Evolutionary conservation across 139 green algal genomes (phyloP), one percentile per base, ranked within the genome.

Genomic region (Monoraphidium neglectum): DNA sequence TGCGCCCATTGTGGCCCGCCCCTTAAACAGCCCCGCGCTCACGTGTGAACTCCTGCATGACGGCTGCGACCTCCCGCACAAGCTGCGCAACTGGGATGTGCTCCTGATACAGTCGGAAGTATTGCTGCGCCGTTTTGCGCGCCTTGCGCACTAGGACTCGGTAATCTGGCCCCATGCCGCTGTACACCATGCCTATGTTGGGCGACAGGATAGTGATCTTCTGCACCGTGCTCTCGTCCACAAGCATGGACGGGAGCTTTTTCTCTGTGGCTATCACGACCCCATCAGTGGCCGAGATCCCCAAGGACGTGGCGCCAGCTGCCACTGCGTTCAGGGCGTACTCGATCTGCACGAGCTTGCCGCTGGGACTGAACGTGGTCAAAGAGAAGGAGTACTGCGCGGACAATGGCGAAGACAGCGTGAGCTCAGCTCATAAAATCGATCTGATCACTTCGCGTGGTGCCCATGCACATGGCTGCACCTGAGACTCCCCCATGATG

Each of bases 11-110:
- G 51, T 60, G 51, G 51, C 51, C 8, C 33, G 33, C 32, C 33
- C 8, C 33, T 21, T 8, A 12, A 38, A 67, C 33, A 8, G 8
- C 33, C 43, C 43, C 43, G 43, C 43, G 80, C 91, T 88, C 72
- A 97, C 93, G 96, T 82, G 96, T 99, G 88, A 98, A 99, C 77
- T 99, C 96, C 83, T 99, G 97, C 97, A 99, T 99, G 35, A 99
- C 95, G n/a, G 96, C 89, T 38, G 97, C 97, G 8, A 87, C 94
- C 77, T 99, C 97, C 36, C 97, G 80, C 40, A 97, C 94, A 0
- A 99, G 91, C 87, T 99, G 97, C 43, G 95, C 92, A 36, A 98
- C 92, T 8, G 97, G 96, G 37, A 99, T 98, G 80, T 94, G 82
- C 87, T 99, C 96, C 64, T 98, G 87, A 84, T 99, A 99, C 69